Evolutionary conservation across 352 stramenopile genomes (phyloP).

Genomic region (Elongisporangium anandrum): DNA sequence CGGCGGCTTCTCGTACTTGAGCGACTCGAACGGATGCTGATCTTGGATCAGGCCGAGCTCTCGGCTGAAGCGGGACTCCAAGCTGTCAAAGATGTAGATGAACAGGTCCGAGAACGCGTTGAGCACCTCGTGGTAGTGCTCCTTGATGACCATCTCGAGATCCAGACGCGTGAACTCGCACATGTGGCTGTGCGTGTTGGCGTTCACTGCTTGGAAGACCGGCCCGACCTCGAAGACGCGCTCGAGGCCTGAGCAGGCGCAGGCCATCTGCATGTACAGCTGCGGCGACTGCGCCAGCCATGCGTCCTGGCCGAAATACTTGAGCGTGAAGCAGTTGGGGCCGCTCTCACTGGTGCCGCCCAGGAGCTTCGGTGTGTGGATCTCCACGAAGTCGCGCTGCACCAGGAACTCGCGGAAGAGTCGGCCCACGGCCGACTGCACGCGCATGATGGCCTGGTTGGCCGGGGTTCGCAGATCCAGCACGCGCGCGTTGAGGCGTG

Average conservation of each 20-base stretch:
- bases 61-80: slow-evolving; percentile 91
- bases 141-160: slow-evolving; percentile 99
- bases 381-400: slow-evolving; percentile 96
- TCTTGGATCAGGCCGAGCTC: slow-evolving; percentile 95
- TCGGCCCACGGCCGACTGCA: slow-evolving; percentile 94
- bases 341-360: slow-evolving; percentile 96
- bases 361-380: slow-evolving; percentile 99
- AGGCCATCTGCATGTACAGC: slow-evolving; percentile 99
- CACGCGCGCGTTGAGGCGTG: slow-evolving; percentile 94
- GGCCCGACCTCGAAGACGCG: slow-evolving; percentile 98
- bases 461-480: slow-evolving; percentile 98
- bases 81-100: slow-evolving; percentile 99
- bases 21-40: slow-evolving; percentile 97
- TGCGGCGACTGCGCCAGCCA: slow-evolving; percentile 97
- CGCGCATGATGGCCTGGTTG: slow-evolving; percentile 98
- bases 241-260: slow-evolving; percentile 97
- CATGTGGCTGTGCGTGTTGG: slow-evolving; percentile 98
- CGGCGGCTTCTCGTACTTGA: slow-evolving; percentile 95
- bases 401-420: slow-evolving; percentile 98
- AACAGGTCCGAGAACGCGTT: slow-evolving; percentile 99
- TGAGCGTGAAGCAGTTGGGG: slow-evolving; percentile 97
- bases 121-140: slow-evolving; percentile 99
- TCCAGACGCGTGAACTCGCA: slow-evolving; percentile 99
- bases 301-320: slow-evolving; percentile 98
- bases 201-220: slow-evolving; percentile 99